Conservation (phyloP, 768 basidiomycete genomes). For the Harrya chromipes region DNA sequence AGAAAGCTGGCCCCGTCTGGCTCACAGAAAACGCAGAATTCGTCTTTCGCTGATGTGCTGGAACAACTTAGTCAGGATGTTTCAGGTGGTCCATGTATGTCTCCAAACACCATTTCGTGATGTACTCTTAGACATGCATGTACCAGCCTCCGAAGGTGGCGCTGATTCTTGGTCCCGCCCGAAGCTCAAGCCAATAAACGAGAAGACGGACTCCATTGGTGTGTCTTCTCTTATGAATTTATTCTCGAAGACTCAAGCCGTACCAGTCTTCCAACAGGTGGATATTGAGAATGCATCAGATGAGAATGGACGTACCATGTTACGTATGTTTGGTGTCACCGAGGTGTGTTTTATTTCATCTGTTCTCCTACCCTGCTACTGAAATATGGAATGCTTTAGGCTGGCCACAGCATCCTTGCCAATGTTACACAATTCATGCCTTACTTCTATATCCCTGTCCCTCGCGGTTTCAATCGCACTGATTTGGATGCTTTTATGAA, state of each 20-base stretch:
- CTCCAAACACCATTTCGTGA: background rate
- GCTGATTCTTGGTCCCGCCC: slow-evolving; percentile 75
- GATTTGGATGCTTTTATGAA: slow-evolving; percentile 65
- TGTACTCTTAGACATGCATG: background rate
- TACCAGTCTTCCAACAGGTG: slow-evolving; percentile 90
- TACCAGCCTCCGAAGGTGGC: slow-evolving; percentile 70
- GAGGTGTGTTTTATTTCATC: slow-evolving; percentile 45
- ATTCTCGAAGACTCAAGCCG: background rate
- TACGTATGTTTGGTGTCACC: slow-evolving; percentile 89
- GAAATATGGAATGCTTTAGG: slow-evolving; percentile 37
- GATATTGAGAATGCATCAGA: slow-evolving; percentile 76
- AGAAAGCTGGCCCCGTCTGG: slow-evolving; percentile 45
- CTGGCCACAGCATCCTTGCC: slow-evolving; percentile 85
- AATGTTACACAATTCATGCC: slow-evolving; percentile 81
- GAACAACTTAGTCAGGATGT: slow-evolving; percentile 55
- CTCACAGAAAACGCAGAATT: slow-evolving; percentile 25
- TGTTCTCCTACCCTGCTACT: background rate
- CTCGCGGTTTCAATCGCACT: slow-evolving; percentile 71
- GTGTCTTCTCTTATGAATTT: slow-evolving; percentile 17
- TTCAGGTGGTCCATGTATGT: slow-evolving; percentile 42
- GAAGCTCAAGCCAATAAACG: slow-evolving; percentile 48
- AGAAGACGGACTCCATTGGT: slow-evolving; percentile 68
- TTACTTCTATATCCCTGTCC: slow-evolving; percentile 90
- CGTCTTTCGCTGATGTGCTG: slow-evolving; percentile 62
- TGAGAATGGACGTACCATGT: slow-evolving; percentile 38